Evolutionary conservation across 164 flowering plant species (phyloP).

Genomic region (Brasenia schreberi): DNA sequence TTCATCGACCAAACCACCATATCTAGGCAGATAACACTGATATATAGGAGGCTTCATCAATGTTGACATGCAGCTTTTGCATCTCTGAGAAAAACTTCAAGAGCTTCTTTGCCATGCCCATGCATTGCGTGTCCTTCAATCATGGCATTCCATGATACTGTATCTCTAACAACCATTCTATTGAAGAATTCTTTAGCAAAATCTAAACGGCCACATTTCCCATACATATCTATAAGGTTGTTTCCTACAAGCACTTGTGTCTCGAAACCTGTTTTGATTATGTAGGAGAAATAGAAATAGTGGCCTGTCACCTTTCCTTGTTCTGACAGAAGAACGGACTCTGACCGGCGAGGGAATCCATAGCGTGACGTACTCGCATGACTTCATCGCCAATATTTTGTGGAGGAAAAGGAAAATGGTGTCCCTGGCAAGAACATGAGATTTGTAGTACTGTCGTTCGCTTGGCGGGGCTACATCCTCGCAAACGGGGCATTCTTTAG

Average conservation of each 20-base stretch:
- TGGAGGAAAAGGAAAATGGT: no score
- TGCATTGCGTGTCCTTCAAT: slow-evolving; percentile 58
- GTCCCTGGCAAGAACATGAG: no score
- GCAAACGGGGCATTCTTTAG: no score
- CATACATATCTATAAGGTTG: slow-evolving; percentile 65
- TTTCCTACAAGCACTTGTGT: slow-evolving; percentile 33
- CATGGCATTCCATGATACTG: slow-evolving; percentile 64
- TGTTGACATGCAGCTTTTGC: slow-evolving; percentile 17
- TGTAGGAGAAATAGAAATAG: slow-evolving; percentile 15
- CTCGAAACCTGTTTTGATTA: slow-evolving; percentile 28
- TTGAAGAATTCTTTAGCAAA: slow-evolving; percentile 27
- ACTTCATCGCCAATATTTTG: no score
- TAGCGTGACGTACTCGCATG: no score
- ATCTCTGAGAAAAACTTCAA: slow-evolving; percentile 36
- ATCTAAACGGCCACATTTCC: slow-evolving; percentile 53
- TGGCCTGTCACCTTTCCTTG: no score
- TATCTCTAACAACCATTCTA: slow-evolving; percentile 37
- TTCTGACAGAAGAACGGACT: no score
- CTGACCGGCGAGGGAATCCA: no score
- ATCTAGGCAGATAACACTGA: slow-evolving; percentile 59
- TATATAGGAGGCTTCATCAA: background rate
- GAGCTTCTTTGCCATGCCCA: slow-evolving; percentile 38
- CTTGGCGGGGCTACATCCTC: no score
- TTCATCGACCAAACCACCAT: slow-evolving; percentile 61
- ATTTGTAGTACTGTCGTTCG: no score